Evolutionary conservation across 169 alveolate genomes (phyloP).

Genomic region (Plasmodium sp.): DNA sequence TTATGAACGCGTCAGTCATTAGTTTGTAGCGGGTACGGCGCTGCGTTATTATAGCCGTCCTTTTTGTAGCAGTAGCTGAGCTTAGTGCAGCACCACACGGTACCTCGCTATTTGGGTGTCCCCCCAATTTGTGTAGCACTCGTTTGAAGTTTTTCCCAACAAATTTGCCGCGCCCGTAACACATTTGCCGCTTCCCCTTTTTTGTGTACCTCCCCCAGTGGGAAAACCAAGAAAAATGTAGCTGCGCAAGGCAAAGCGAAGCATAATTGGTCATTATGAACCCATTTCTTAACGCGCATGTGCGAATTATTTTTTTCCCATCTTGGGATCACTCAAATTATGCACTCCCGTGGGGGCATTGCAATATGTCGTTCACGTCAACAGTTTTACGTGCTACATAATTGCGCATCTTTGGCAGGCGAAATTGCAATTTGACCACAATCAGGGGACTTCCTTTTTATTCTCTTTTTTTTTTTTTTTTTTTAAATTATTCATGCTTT

Average conservation of each 20-base stretch:
- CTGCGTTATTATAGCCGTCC: not conserved
- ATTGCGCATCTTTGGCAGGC: not conserved
- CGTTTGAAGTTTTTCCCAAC: not conserved
- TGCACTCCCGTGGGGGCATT: not conserved
- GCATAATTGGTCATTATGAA: not conserved
- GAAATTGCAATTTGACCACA: not conserved
- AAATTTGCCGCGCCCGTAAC: not conserved
- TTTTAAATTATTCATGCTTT: not conserved
- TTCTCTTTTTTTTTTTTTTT: not conserved
- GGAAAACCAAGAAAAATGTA: not conserved
- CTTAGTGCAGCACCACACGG: not conserved
- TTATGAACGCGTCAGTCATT: slow-evolving; percentile 42
- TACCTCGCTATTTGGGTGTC: not conserved
- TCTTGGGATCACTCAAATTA: not conserved
- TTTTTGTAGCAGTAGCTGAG: not conserved
- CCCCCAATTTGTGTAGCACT: not conserved
- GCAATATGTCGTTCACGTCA: not conserved
- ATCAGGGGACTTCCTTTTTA: not conserved
- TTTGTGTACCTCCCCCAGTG: not conserved
- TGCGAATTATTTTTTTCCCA: not conserved
- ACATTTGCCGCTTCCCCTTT: not conserved
- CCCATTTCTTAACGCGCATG: not conserved
- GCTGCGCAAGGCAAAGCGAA: not conserved
- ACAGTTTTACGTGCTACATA: not conserved
- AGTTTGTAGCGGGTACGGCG: not conserved